Evolutionary conservation across 495 filamentous ascomycete species (phyloP).

Genomic region (Neurospora tetrasperma): DNA sequence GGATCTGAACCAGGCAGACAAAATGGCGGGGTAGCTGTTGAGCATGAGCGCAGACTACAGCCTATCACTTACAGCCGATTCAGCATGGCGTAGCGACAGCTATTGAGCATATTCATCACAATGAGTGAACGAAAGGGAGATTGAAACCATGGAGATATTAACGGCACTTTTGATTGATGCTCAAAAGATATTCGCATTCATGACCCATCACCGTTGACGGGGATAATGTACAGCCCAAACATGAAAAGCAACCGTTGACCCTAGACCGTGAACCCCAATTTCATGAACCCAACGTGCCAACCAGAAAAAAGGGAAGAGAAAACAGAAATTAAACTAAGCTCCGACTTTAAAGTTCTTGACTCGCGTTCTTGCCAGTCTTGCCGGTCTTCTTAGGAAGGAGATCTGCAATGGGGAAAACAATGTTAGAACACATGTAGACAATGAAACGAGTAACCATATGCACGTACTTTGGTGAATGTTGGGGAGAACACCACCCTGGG

Average conservation of each 20-base stretch:
- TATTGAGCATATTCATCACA: background rate
- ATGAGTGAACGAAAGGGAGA: background rate
- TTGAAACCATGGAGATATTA: background rate
- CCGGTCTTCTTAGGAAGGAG: constrained; percentile 96
- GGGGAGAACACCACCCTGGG: constrained; percentile 97
- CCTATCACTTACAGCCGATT: background rate
- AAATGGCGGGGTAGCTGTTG: background rate
- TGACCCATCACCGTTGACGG: constrained; percentile 58
- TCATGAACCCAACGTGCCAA: constrained; percentile 64
- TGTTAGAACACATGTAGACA: constrained; percentile 31
- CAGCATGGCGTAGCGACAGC: background rate
- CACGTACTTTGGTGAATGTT: constrained; percentile 95
- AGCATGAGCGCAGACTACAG: background rate
- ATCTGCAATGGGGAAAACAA: constrained; percentile 42
- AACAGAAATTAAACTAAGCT: constrained; percentile 37
- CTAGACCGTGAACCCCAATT: constrained; percentile 75
- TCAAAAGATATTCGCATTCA: constrained; percentile 43
- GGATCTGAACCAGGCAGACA: background rate
- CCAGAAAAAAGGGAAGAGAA: constrained; percentile 53
- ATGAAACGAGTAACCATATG: background rate
- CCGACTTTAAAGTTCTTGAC: constrained; percentile 75
- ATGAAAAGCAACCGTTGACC: constrained; percentile 63
- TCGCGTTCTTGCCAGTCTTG: constrained; percentile 80
- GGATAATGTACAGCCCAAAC: constrained; percentile 91
- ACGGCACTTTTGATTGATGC: constrained; percentile 8